Base-by-base conservation (phyloP, 805 yeast genomes). In the Cyberlindnera meyerae region DNA sequence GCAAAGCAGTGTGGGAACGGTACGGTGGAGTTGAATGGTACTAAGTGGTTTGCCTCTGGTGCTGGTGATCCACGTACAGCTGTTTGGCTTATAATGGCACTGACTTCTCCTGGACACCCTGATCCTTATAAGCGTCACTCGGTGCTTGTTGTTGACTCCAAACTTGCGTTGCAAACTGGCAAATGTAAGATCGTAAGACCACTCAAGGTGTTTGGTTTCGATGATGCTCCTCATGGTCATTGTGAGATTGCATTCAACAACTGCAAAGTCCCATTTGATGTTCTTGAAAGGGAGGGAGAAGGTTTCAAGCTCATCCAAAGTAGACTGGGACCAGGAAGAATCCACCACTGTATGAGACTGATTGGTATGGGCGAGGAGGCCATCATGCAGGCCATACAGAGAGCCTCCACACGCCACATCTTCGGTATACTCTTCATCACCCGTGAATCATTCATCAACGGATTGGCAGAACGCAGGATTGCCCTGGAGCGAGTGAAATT, bases 171-270 rank as follows among this genome's bases (percentile, higher is more conserved):
- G 36, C 66, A 68, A 3, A 60, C 76, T 1, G 79, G 80, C 6
- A 59, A 60, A 27, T 79, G 70, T 31, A 61, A 49, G 18, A 45
- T 75, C 22, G 55, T 70, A 24, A 63, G 83, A 29, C 80, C 81
- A 4, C 60, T 76, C 48, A 40, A 50, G 14, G 75, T 77, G 1
- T 70, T 73, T 50, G 83, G 83, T 4, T 75, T 66, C 44, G 83
- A 77, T 49, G 83, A 77, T 51, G 82, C 82, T 18, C 84, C 84
- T 4, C 83, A 77, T 52, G 84, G 84, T n/a, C 83, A 78, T 51
- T 72, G 73, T 61, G 82, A 77, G 52, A 66, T 78, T 37, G 62
- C 55, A 33, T 78, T 78, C 54, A 57, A 63, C 24, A 60, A 71
- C 49, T 70, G 64, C 42, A 73, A 65, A 35, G 66, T 77, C 8